phyloP scores from a whole-genome alignment of 768 basidiomycete genomes.

The Dendrothele bispora region DNA sequence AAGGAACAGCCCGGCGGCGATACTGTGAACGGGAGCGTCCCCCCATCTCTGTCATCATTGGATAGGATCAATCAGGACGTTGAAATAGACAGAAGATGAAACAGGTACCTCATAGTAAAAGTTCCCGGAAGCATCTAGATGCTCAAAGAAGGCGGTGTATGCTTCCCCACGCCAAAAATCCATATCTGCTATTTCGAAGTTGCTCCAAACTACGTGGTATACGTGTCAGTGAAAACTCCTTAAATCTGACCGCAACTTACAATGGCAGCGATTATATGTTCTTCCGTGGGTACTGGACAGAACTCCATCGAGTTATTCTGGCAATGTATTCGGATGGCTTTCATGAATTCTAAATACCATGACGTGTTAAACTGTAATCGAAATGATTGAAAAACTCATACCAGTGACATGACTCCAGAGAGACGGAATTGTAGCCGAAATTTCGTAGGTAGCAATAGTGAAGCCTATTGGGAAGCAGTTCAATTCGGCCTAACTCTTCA shows the following conservation, averaged over 20 bases:
- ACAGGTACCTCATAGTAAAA: slow-evolving; percentile 10
- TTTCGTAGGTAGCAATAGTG: slow-evolving; percentile 76
- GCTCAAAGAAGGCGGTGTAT: slow-evolving; percentile 66
- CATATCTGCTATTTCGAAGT: slow-evolving; percentile 72
- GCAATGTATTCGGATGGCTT: slow-evolving; percentile 56
- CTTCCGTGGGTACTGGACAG: slow-evolving; percentile 49
- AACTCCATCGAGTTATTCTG: slow-evolving; percentile 61
- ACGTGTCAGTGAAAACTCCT: neutral
- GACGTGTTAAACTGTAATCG: neutral
- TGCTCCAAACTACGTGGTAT: slow-evolving; percentile 53
- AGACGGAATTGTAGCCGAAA: slow-evolving; percentile 70
- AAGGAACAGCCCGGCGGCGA: slow-evolving; percentile 75
- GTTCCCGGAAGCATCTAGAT: slow-evolving; percentile 60
- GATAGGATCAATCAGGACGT: slow-evolving; percentile 13
- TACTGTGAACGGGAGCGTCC: slow-evolving; percentile 85
- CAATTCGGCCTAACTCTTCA: neutral
- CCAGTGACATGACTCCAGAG: slow-evolving; percentile 73
- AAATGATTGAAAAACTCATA: slow-evolving; percentile 24
- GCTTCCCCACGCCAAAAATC: slow-evolving; percentile 69
- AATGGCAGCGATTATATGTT: slow-evolving; percentile 73
- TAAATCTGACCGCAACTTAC: slow-evolving; percentile 35
- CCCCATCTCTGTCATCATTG: slow-evolving; percentile 63
- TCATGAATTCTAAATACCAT: slow-evolving; percentile 51
- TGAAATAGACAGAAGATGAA: slow-evolving; percentile 8
- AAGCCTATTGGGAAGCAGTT: slow-evolving; percentile 44